Percentiles rank a stretch among this genome's conserved stretches.
phyloP scores from a whole-genome alignment of 306 rosid genomes.

The Vigna angularis region DNA sequence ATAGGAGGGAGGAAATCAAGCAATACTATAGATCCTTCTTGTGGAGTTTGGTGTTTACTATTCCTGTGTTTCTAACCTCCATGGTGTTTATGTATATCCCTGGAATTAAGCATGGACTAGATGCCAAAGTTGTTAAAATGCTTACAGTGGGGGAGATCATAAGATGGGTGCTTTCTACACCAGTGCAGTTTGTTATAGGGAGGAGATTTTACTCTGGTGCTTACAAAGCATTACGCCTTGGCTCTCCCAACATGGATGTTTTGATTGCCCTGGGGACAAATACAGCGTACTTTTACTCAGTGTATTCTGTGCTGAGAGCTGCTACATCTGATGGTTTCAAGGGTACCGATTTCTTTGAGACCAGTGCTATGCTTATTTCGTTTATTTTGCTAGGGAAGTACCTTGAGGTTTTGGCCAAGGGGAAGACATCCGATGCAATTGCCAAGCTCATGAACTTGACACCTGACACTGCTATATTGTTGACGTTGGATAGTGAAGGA shows the following conservation, averaged over 20 bases:
- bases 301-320: conserved; percentile 74
- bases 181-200: conserved; percentile 81
- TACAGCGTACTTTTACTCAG: conserved; percentile 88
- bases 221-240: conserved; percentile 69
- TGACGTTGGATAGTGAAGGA: conserved; percentile 62
- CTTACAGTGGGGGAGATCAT: conserved; percentile 65
- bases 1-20: conserved; percentile 60
- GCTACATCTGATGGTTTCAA: conserved; percentile 60
- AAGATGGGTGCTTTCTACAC: conserved; percentile 82
- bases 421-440: conserved; percentile 88
- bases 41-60: conserved; percentile 78
- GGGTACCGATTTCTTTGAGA: conserved; percentile 92
- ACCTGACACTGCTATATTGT: conserved; percentile 71
- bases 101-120: conserved; percentile 59
- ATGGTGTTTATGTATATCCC: conserved; percentile 92
- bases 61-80: conserved; percentile 81
- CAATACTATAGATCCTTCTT: conserved; percentile 61
- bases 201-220: conserved; percentile 74
- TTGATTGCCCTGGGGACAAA: conserved; percentile 88
- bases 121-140: conserved; percentile 70
- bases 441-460: conserved; percentile 88
- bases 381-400: conserved; percentile 89
- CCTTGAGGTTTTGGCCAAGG: conserved; percentile 83
- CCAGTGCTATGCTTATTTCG: conserved; percentile 86
- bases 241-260: conserved; percentile 94